Percentiles rank a stretch among this genome's conserved stretches.
Conservation (phyloP, 257 asterid genomes). For the Lycium ferocissimum region DNA sequence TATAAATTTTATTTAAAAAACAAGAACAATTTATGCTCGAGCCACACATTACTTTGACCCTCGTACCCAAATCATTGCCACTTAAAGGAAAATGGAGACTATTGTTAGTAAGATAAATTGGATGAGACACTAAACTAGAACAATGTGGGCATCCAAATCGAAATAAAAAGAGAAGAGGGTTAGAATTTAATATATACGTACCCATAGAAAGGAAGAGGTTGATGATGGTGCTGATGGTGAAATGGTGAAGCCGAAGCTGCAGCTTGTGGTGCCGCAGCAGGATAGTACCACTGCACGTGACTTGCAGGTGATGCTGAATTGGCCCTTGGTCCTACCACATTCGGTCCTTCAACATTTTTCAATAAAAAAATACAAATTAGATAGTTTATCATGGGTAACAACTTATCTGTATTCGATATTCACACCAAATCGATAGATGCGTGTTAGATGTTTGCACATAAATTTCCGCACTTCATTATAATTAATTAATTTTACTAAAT, state of each 20-base stretch:
- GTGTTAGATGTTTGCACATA: neutral
- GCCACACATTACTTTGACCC: neutral
- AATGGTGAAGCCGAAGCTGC: conserved; percentile 47
- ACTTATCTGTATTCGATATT: neutral
- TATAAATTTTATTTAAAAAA: neutral
- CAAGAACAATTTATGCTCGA: neutral
- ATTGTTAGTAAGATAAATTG: neutral
- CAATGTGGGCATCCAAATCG: neutral
- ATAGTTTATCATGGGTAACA: neutral
- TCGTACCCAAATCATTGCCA: neutral
- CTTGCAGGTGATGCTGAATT: conserved; percentile 56
- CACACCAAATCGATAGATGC: neutral
- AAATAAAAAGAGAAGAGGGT: neutral
- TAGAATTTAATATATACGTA: conserved; percentile 32
- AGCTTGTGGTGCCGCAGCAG: conserved; percentile 52
- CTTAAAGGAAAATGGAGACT: neutral
- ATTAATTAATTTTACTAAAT: neutral
- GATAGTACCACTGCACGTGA: conserved; percentile 84
- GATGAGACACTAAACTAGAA: neutral
- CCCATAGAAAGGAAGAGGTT: conserved; percentile 75
- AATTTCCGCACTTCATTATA: neutral
- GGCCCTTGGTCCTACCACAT: conserved; percentile 69
- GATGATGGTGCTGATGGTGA: conserved; percentile 69
- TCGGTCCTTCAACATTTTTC: conserved; percentile 50
- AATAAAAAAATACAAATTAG: neutral